Evolutionary conservation across 306 rosid genomes (phyloP).

Genomic region (Medicago ruthenica): DNA sequence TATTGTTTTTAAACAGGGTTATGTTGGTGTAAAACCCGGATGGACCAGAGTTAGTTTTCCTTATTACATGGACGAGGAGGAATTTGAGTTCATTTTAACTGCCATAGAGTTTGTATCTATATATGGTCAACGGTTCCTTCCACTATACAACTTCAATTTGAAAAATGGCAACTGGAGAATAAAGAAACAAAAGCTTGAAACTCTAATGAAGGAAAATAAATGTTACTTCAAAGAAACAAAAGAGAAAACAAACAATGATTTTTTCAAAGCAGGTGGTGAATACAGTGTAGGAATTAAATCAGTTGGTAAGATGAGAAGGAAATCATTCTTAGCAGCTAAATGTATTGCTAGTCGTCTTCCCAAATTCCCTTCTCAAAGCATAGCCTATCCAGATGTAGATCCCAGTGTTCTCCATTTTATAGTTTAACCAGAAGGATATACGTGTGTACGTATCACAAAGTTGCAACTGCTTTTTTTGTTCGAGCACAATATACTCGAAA

Average conservation of each 20-base stretch:
- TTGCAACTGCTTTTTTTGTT: too few relatives aligned
- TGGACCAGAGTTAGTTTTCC: constrained; percentile 92
- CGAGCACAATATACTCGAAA: too few relatives aligned
- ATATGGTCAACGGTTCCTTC: constrained; percentile 75
- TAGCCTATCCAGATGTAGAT: constrained; percentile 48
- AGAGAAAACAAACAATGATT: not conserved
- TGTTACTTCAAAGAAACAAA: constrained; percentile 8
- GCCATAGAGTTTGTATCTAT: constrained; percentile 72
- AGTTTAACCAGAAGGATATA: constrained; percentile 33
- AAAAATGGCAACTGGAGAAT: constrained; percentile 63
- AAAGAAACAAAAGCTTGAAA: constrained; percentile 49
- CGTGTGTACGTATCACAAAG: not conserved
- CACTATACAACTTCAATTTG: constrained; percentile 58
- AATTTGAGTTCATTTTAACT: constrained; percentile 68
- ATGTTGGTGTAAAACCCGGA: constrained; percentile 77
- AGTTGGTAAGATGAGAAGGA: constrained; percentile 35
- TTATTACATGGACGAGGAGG: constrained; percentile 69
- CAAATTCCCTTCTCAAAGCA: constrained; percentile 56
- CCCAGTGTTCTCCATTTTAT: constrained; percentile 49
- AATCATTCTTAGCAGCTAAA: constrained; percentile 53
- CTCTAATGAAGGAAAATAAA: constrained; percentile 48
- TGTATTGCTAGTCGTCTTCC: constrained; percentile 61
- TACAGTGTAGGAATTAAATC: constrained; percentile 33
- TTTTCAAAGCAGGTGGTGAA: not conserved
- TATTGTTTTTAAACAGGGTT: constrained; percentile 55